Evolutionary conservation across 495 filamentous ascomycete species (phyloP).

Genomic region (Lindgomyces ingoldianus): DNA sequence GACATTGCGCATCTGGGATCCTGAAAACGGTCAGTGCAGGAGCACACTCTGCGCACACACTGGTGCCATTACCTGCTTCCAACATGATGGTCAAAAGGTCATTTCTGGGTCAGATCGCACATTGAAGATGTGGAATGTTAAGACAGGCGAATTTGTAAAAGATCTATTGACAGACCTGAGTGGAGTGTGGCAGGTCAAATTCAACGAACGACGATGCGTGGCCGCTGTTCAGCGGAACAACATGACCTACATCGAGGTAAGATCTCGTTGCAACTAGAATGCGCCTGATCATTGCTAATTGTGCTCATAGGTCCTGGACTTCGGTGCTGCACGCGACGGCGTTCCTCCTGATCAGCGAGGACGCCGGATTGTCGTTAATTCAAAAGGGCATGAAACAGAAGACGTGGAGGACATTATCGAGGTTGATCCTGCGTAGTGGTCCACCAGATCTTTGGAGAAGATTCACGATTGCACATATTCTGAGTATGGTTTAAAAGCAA

Average conservation of each 20-base stretch:
- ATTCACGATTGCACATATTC: slow-evolving; percentile 13
- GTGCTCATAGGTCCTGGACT: slow-evolving; percentile 46
- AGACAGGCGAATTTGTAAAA: slow-evolving; percentile 85
- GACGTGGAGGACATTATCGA: slow-evolving; percentile 40
- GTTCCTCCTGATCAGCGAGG: slow-evolving; percentile 64
- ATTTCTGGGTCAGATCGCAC: slow-evolving; percentile 94
- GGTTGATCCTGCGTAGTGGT: slow-evolving; percentile 21
- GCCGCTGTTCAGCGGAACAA: slow-evolving; percentile 92
- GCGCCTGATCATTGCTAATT: slow-evolving; percentile 9
- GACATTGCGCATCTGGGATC: slow-evolving; percentile 96
- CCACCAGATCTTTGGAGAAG: not conserved
- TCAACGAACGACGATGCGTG: slow-evolving; percentile 93
- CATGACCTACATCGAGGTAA: slow-evolving; percentile 93
- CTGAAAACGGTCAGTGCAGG: slow-evolving; percentile 87
- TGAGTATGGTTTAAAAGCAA: slow-evolving; percentile 10
- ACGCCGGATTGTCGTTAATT: slow-evolving; percentile 75
- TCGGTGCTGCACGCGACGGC: slow-evolving; percentile 74
- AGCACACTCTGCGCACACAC: slow-evolving; percentile 88
- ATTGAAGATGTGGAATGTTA: slow-evolving; percentile 98
- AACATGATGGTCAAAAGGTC: slow-evolving; percentile 95
- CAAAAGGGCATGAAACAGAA: slow-evolving; percentile 44
- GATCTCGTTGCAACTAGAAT: slow-evolving; percentile 28
- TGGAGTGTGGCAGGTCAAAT: slow-evolving; percentile 98
- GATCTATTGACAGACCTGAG: slow-evolving; percentile 95
- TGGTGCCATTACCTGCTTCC: slow-evolving; percentile 97